Base-by-base conservation (phyloP, 1,139 yeast genomes). In the Hanseniaspora gamundiae region DNA sequence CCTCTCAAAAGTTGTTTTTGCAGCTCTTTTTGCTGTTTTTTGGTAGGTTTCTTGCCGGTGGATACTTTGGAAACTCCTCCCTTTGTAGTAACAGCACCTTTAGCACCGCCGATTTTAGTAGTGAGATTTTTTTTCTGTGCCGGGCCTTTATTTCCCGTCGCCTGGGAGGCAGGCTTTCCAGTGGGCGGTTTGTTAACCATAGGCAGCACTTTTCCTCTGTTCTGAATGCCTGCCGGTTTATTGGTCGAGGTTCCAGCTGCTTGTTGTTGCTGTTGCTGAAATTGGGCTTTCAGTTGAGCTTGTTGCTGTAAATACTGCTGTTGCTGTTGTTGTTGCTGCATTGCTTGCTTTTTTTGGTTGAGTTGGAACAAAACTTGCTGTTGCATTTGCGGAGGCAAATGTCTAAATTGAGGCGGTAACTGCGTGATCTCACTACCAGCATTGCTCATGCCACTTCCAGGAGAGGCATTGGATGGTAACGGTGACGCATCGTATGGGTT, bases 361-460 rank as follows among this genome's bases (percentile, higher is more conserved):
- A 60, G 47, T 14, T 52, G 48, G 26, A 49, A 52, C 22, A 60
- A 49, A 8, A 59, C 60, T 26, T 58, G 62, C 36, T 58, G 56
- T 42, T 59, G 63, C 41, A 54, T 49, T n/a, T 57, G 57, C 22
- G 58, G 52, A 4, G 64, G 61, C 17, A 60, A 46, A 40, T 55
- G 56, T 3, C 61, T 61, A 30, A 60, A 58, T 43, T 60, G 64
- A 13, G 62, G 61, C 4, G 62, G 63, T n/a, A 60, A 39, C 31
- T 52, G 40, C 13, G 36, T 30, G 7, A 35, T 39, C 22, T 39
- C 42, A 14, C 26, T 21, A 22, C 2, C 20, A 13, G 4, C 28
- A n/a, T 21, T 39, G 21, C 22, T 22, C 33, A 20, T 11, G n/a
- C 10, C 33, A 17, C 16, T 16, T 10, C 16, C 16, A 36, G 39